Evolutionary conservation across 441 rosid species (phyloP), one percentile per base, ranked within the genome.

Genomic region (Pelargonium cotyledonis): DNA sequence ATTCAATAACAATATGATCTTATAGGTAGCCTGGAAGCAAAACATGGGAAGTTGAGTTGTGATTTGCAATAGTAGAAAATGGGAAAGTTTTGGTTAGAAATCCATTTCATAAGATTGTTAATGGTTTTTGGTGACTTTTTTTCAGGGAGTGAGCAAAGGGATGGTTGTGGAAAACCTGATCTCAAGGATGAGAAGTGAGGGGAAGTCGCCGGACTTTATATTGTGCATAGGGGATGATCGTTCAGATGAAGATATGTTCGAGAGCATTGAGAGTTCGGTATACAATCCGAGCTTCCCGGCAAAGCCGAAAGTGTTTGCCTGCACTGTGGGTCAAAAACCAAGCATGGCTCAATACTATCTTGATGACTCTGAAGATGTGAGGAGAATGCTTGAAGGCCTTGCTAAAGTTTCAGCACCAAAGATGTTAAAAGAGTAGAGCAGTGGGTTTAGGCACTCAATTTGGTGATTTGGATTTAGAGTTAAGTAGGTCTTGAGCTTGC

Each of bases 321-420:
- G 72, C 29, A 69, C 72, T 0, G 66, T 69, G 0, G 72, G 72
- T 47, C 72, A 69, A 65, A 69, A 69, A 65, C 72, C 72, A 5
- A 69, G 72, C 72, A 60, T 69, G 72, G 72, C 72, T 11, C 60
- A 44, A 31, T 69, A 69, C 51, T 69, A 41, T 62, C 72, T 69
- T 0, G 72, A 69, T 1, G 72, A 69, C 72, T 40, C 46, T 0
- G 0, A 18, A 6, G 65, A 69, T 19, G 72, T 69, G 14, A 61
- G 60, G 55, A 69, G 38, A 64, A 18, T 69, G 72, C 72, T 69
- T 9, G 51, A 69, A 63, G 66, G 66, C 38, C 40, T 58, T 2
- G 40, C 43, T 1, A 51, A 14, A 1, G 40, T 6, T 8, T 41
- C 57, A 43, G 41, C 21, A 19, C 69, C 68, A 23, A 66, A 21